Conservation (phyloP, 2,329 filamentous ascomycete genomes). For the Thielaviopsis ethacetica region DNA sequence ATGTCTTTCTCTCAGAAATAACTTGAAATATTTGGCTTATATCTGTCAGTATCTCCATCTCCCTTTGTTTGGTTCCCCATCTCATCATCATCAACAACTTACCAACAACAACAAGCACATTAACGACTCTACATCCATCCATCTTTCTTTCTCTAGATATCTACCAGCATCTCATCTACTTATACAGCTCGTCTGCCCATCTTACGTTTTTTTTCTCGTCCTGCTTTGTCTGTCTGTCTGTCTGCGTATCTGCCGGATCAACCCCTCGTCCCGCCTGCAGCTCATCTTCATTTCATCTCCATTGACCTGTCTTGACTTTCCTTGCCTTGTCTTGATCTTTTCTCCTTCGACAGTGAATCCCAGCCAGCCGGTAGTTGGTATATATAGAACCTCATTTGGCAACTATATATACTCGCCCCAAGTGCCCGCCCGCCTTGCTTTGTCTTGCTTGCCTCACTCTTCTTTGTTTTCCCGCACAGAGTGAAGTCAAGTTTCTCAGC, state of each 20-base stretch:
- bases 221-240: neutral
- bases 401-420: neutral
- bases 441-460: no score
- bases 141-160: neutral
- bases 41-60: neutral
- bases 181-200: neutral
- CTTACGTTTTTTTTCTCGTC: neutral
- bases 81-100: neutral
- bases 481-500: neutral
- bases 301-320: neutral
- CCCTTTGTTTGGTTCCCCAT: neutral
- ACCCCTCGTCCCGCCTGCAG: neutral
- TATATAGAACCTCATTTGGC: neutral
- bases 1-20: no score
- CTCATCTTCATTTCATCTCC: neutral
- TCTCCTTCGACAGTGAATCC: neutral
- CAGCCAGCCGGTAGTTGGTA: neutral
- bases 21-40: neutral
- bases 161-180: neutral
- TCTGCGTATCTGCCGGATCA: neutral
- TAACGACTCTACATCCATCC: neutral
- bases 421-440: no score
- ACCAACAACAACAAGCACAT: neutral
- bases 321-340: neutral
- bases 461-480: no score